These are phyloP conservation scores for Ganoderma boninense DNA, from an alignment of 1,284 basidiomycete genomes.

Conservation along the genomic window DNA sequence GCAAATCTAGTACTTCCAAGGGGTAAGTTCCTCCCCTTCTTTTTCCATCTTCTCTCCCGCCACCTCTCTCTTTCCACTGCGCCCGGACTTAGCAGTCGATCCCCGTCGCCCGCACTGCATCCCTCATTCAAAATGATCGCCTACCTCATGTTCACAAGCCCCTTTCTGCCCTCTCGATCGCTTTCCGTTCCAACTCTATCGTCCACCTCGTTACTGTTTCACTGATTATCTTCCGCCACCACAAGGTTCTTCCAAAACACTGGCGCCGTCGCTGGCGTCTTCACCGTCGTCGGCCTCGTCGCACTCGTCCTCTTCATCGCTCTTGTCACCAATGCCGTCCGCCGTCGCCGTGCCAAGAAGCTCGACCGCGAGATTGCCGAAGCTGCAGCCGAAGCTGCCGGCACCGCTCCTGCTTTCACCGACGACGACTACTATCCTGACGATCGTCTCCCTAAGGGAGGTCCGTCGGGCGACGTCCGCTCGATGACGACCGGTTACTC, in stretches of 20 bases:
- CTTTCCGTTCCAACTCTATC: not conserved
- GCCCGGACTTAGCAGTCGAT: constrained; percentile 2
- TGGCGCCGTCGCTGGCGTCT: constrained; percentile 74
- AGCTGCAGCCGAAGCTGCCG: constrained; percentile 50
- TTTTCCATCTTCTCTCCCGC: not conserved
- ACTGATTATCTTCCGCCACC: not conserved
- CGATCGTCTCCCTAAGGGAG: constrained; percentile 32
- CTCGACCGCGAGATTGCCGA: constrained; percentile 77
- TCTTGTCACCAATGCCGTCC: constrained; percentile 60
- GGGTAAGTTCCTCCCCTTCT: constrained; percentile 16
- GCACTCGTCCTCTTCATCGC: constrained; percentile 58
- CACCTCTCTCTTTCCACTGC: not conserved
- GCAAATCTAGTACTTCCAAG: constrained; percentile 7
- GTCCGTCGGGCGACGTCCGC: constrained; percentile 28
- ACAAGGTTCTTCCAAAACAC: constrained; percentile 76
- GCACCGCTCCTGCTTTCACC: constrained; percentile 58
- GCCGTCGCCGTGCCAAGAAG: constrained; percentile 66
- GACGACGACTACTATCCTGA: constrained; percentile 53
- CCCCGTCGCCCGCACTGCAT: not conserved
- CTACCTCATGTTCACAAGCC: not conserved
- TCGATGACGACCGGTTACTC: constrained; percentile 53
- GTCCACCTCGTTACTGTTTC: not conserved
- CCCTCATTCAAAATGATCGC: not conserved
- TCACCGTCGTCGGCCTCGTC: constrained; percentile 71
- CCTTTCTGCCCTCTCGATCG: constrained; percentile 3